Percentiles rank a stretch among this genome's conserved stretches.
Evolutionary conservation across 495 filamentous ascomycete species (phyloP).

Genomic region (Talaromyces wortmannii): DNA sequence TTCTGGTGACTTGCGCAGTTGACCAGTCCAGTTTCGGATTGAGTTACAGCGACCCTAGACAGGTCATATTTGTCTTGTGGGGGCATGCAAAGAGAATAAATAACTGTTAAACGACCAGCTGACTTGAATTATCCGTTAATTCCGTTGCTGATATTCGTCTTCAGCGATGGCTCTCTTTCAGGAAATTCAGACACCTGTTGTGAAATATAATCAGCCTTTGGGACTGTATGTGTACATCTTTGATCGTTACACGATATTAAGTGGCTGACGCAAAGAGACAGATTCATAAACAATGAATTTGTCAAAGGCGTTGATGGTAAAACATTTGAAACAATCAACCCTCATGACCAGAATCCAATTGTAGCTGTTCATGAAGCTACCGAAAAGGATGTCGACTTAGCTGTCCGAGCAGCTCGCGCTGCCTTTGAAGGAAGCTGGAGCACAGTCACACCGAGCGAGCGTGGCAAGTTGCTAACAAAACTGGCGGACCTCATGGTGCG

Average conservation of each 20-base stretch:
- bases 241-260: background rate
- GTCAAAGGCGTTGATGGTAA: conserved; percentile 64
- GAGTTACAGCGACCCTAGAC: too few species aligned
- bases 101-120: too few species aligned
- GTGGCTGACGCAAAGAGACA: background rate
- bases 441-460: conserved; percentile 64
- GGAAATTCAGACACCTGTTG: conserved; percentile 1
- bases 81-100: too few species aligned
- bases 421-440: conserved; percentile 80
- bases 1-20: too few species aligned
- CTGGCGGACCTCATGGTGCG: conserved; percentile 82
- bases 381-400: conserved; percentile 79
- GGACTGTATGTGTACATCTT: conserved; percentile 1
- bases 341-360: conserved; percentile 61
- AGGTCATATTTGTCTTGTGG: too few species aligned
- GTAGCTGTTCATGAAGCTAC: conserved; percentile 78
- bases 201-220: conserved; percentile 1
- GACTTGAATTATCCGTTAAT: too few species aligned
- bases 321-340: conserved; percentile 70
- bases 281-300: conserved; percentile 86
- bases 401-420: conserved; percentile 81
- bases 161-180: background rate
- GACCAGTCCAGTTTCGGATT: too few species aligned
- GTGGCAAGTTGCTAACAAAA: conserved; percentile 67
- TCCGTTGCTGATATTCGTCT: too few species aligned